Percentiles rank a stretch among this genome's conserved stretches.
Evolutionary conservation across 441 rosid genomes (phyloP).

Genomic region (Mallotus japonicus): DNA sequence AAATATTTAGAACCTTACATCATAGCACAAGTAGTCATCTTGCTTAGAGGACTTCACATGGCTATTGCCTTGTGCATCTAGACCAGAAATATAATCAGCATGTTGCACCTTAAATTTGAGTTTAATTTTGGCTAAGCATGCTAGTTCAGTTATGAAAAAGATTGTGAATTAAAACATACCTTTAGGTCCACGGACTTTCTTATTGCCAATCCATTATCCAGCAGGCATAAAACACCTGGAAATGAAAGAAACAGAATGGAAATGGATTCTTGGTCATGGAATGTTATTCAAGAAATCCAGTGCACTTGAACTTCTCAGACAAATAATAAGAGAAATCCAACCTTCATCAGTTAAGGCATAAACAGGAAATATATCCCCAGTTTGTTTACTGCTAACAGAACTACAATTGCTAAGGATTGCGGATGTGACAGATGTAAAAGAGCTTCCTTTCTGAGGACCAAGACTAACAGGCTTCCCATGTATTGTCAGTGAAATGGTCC

Average conservation of each 20-base stretch:
- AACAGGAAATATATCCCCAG: conserved; percentile 34
- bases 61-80: neutral
- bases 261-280: conserved; percentile 13
- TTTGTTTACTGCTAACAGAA: conserved; percentile 32
- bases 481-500: conserved; percentile 35
- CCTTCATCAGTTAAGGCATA: conserved; percentile 79
- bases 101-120: conserved; percentile 3
- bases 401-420: conserved; percentile 28
- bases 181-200: conserved; percentile 59
- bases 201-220: conserved; percentile 47
- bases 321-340: conserved; percentile 25
- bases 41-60: neutral
- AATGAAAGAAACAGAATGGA: conserved; percentile 19
- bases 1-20: neutral
- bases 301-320: conserved; percentile 25
- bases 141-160: no score
- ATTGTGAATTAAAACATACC: conserved; percentile 32
- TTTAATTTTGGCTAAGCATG: neutral
- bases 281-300: conserved; percentile 23
- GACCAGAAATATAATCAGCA: no score
- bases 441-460: conserved; percentile 60
- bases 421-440: conserved; percentile 62
- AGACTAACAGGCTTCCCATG: conserved; percentile 62
- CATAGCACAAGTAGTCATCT: neutral
- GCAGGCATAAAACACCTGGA: conserved; percentile 64